These are phyloP conservation scores for Juglanconis oblonga DNA, from an alignment of 2,329 filamentous ascomycete genomes.

Conservation along the genomic window DNA sequence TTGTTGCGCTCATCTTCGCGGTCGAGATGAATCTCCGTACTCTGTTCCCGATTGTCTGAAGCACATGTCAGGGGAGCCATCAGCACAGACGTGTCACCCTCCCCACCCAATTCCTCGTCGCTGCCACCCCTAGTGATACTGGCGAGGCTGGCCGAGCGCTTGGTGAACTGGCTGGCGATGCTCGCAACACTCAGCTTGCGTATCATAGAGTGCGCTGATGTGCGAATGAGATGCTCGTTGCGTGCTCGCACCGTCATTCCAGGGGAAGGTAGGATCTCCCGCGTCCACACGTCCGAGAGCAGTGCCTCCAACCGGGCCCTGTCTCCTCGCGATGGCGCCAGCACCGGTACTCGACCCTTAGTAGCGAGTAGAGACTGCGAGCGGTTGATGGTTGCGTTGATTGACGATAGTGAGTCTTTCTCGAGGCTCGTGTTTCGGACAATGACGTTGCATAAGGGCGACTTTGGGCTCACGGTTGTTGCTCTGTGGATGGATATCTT, in stretches of 20 bases:
- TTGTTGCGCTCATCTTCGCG: not conserved
- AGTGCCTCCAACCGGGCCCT: conserved; percentile 72
- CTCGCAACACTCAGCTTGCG: conserved; percentile 82
- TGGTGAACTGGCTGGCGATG: conserved; percentile 73
- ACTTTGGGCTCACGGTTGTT: conserved; percentile 68
- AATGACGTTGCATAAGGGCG: conserved; percentile 71
- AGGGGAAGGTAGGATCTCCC: conserved; percentile 75
- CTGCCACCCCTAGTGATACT: conserved; percentile 29
- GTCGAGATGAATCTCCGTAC: not conserved
- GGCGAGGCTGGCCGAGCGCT: conserved; percentile 60
- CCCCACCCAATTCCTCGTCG: conserved; percentile 27
- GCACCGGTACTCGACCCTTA: conserved; percentile 61
- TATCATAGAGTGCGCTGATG: conserved; percentile 83
- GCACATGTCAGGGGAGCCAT: not conserved
- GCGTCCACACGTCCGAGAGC: conserved; percentile 79
- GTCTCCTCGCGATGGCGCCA: conserved; percentile 73
- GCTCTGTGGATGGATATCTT: conserved; percentile 77
- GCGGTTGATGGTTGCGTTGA: conserved; percentile 60
- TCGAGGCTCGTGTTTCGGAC: conserved; percentile 79
- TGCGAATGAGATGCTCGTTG: conserved; percentile 70
- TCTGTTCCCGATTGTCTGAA: not conserved
- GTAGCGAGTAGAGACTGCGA: conserved; percentile 78
- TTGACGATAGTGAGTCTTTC: conserved; percentile 49
- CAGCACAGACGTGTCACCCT: not conserved
- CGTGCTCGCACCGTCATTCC: conserved; percentile 67